These are phyloP conservation scores for Fagus crenata DNA, from an alignment of 306 rosid genomes.

Conservation along the genomic window DNA sequence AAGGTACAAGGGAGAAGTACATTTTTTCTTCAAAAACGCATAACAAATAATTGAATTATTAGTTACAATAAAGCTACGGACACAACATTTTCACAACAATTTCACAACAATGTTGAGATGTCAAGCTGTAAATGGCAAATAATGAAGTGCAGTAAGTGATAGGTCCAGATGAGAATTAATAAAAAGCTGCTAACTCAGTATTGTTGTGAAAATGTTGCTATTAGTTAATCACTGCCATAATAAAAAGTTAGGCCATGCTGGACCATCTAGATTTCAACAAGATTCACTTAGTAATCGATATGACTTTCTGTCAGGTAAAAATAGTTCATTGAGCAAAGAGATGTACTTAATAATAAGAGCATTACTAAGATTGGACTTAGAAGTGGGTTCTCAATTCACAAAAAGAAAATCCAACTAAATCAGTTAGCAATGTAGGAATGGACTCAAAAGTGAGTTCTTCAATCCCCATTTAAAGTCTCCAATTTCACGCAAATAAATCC, in stretches of 20 bases:
- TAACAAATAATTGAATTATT: constrained; percentile 7
- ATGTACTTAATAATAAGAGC: constrained; percentile 2
- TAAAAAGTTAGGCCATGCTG: neutral
- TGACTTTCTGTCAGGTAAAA: constrained; percentile 12
- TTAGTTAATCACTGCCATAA: constrained; percentile 9
- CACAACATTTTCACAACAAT: no score
- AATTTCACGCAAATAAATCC: neutral
- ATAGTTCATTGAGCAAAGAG: constrained; percentile 11
- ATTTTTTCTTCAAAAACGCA: neutral
- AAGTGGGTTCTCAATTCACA: neutral
- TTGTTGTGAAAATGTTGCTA: no score
- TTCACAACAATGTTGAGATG: no score
- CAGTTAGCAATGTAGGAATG: neutral
- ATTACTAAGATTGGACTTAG: neutral
- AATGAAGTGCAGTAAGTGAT: no score
- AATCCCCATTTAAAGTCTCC: neutral
- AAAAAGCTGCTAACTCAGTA: no score
- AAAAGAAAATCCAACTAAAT: neutral
- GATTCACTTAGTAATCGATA: constrained; percentile 6
- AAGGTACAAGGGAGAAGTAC: neutral
- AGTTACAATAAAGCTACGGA: neutral
- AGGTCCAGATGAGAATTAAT: no score
- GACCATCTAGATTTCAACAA: constrained; percentile 18
- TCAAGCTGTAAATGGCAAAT: no score
- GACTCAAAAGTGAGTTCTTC: neutral